Evolutionary conservation across 257 asterid species (phyloP), one percentile per base, ranked within the genome.

Genomic region (Penstemon barbatus): DNA sequence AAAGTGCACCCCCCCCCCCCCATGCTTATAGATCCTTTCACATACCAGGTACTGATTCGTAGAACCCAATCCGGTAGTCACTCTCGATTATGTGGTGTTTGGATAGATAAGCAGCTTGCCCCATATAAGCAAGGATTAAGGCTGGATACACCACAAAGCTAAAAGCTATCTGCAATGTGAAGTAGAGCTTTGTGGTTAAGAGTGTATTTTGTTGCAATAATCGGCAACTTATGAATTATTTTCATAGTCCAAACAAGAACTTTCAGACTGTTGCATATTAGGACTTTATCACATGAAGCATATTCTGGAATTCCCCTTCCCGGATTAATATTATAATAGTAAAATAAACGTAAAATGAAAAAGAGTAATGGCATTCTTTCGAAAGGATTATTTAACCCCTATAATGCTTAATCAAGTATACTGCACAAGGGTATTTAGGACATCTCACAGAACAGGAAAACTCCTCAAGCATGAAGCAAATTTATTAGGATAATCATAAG

Each of bases 21-120:
- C 18, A 15, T 15, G 18, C 18, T 15, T 15, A 15, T 25, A 25
- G 48, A 33, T 37, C 9, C 53, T 44, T 38, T 58, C 25, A 11
- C 15, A 0, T 57, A 74, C 85, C 85, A 36, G 85, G 85, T 45
- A 81, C 79, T 4, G 85, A 78, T 36, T 63, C 80, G 45, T 78
- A 81, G 73, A 81, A 81, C 63, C 83, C 85, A 68, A 77, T 72
- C 12, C 62, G 74, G 45, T 71, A 77, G 19, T 62, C 71, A 50
- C 37, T 72, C 42, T 81, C 83, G 37, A 46, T 76, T 66, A 71
- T 62, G 18, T 81, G 85, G 40, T 77, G 78, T 39, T 57, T 68
- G 38, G 81, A 75, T 59, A 81, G 78, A 73, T 81, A 81, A 11
- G 85, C 85, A 57, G 85, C 85, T 77, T 81, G 85, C 9, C 85